These are phyloP conservation scores for Epichloe elymi DNA, from an alignment of 2,329 filamentous ascomycete species.

Conservation along the genomic window DNA sequence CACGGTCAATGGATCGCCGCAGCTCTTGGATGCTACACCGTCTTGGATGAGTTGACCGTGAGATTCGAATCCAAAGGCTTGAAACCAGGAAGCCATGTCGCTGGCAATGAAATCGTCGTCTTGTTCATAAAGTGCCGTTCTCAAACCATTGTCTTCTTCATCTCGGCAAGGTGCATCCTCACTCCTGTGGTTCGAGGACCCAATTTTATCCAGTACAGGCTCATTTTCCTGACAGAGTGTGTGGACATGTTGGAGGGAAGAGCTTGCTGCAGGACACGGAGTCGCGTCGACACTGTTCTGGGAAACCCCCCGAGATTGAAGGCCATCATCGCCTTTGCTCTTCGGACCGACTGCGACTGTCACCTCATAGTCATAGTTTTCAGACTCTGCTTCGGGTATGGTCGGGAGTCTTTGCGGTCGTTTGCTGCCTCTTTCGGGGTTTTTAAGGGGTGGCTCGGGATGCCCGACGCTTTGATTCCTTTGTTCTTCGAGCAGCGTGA, in stretches of 20 bases:
- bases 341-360: background rate
- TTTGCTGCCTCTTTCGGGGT: constrained; percentile 24
- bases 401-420: constrained; percentile 16
- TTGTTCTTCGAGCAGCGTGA: background rate
- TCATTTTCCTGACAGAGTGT: background rate
- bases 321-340: background rate
- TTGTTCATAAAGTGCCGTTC: constrained; percentile 26
- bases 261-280: background rate
- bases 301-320: background rate
- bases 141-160: background rate
- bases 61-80: constrained; percentile 33
- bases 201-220: background rate
- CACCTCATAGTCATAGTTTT: background rate
- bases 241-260: background rate
- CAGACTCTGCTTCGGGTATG: constrained; percentile 3
- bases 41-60: constrained; percentile 26
- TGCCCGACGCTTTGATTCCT: constrained; percentile 14
- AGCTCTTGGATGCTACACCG: constrained; percentile 2
- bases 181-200: background rate
- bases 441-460: background rate
- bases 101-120: constrained; percentile 22
- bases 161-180: background rate
- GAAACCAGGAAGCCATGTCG: constrained; percentile 38
- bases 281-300: background rate
- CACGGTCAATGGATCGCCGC: background rate